Percentiles rank a stretch among this genome's conserved stretches.
These are phyloP conservation scores for Trichosporon sp. DNA, from an alignment of 1,284 basidiomycete genomes.

Conservation along the genomic window DNA sequence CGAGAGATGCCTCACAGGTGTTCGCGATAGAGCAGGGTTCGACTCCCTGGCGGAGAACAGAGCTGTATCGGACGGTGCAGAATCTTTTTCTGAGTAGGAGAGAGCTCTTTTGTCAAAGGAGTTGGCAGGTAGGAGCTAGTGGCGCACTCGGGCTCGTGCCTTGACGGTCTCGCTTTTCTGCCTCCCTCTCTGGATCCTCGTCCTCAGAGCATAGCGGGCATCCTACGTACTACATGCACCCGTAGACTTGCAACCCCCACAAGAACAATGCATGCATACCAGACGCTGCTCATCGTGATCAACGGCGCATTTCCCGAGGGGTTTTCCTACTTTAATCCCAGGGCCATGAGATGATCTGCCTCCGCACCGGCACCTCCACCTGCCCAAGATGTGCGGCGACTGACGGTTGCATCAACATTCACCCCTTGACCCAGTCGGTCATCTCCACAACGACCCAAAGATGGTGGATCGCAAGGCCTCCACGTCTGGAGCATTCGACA, in stretches of 20 bases:
- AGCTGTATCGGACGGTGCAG: neutral
- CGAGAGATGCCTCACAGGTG: neutral
- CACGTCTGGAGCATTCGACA: slow-evolving; percentile 11
- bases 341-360: neutral
- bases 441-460: slow-evolving; percentile 13
- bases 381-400: neutral
- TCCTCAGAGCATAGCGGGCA: neutral
- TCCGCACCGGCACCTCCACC: slow-evolving; percentile 3
- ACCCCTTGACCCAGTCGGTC: slow-evolving; percentile 17
- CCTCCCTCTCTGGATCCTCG: too few relatives aligned
- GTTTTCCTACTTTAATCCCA: neutral
- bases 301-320: neutral
- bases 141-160: neutral
- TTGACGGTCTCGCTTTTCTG: neutral
- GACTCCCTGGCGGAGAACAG: slow-evolving; percentile 16
- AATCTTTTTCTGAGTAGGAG: neutral
- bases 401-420: slow-evolving; percentile 13
- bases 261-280: neutral
- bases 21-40: slow-evolving; percentile 17
- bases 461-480: slow-evolving; percentile 17
- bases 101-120: neutral
- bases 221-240: too few relatives aligned
- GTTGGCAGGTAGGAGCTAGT: neutral
- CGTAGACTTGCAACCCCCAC: neutral
- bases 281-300: neutral